phyloP scores from a whole-genome alignment of 441 rosid species.

The Erodium moschatum region DNA sequence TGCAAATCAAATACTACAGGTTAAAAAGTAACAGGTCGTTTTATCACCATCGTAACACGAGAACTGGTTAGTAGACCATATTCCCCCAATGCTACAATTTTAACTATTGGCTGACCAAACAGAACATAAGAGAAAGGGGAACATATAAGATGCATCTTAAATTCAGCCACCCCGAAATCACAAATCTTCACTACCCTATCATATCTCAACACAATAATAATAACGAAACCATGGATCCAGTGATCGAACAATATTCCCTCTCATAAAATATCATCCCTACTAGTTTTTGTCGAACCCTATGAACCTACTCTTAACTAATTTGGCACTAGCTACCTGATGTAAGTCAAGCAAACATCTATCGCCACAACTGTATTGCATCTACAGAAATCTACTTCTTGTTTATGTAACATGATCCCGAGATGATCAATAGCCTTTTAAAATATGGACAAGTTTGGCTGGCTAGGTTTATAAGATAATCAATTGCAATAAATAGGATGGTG shows the following conservation, averaged over 20 bases:
- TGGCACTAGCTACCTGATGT: not conserved
- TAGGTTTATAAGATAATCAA: constrained; percentile 4
- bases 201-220: not conserved
- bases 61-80: not conserved
- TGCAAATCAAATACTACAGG: constrained; percentile 27
- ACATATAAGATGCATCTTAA: constrained; percentile 2
- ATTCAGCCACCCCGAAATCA: not conserved
- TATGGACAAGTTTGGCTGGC: not conserved
- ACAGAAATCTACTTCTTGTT: not conserved
- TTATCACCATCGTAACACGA: not conserved
- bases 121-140: constrained; percentile 8
- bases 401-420: not conserved
- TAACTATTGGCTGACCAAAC: not conserved
- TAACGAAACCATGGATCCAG: not conserved
- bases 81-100: not conserved
- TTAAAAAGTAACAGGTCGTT: not conserved
- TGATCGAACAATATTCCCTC: not conserved
- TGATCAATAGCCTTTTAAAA: constrained; percentile 15
- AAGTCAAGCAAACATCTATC: not conserved
- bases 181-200: not conserved
- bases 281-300: not conserved
- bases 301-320: not conserved
- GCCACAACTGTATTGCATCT: not conserved
- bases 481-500: constrained; percentile 5
- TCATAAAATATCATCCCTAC: not conserved